Evolutionary conservation across 2,329 filamentous ascomycete species (phyloP), one percentile per base, ranked within the genome.

Genomic region (Aspergillus intermedius): DNA sequence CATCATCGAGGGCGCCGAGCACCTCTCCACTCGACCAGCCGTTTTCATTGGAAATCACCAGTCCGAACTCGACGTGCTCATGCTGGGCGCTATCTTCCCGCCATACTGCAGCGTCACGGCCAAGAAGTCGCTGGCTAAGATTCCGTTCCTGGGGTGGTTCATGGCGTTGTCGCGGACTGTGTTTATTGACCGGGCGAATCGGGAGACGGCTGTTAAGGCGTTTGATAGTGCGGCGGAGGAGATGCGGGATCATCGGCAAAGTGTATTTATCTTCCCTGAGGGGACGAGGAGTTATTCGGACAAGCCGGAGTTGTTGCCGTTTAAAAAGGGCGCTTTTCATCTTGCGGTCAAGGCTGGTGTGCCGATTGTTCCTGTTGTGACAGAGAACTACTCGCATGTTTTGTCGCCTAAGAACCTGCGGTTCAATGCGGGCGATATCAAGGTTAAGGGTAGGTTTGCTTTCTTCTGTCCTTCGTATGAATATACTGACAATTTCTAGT

Each of bases 301-400:
- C 60, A 84, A 91, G 47, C 87, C 93, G 1, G 81, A 79, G 50
- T 73, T 98, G 60, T 76, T 97, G 47, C 88, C 90, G n/a, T 98
- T 97, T 78, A 98, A 98, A 75, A 98, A 98, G 77, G 93, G 93
- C 51, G 93, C 91, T 42, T 98, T 98, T 72, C 91, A 98, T 69
- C 79, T 98, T 30, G 93, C 93, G 42, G 82, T 98, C 17, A 88
- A 97, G 76, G 91, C 91, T 2, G 87, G 89, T 56, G 93, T 96
- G 5, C 91, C 91, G 22, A 88, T 98, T 60, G 85, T 98, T 3
- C 93, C 93, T 0, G 79, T 94, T 32, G 85, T 90, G 42, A 80
- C 82, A 25, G 86, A 87, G 65, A 91, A 90, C 71, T 91, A 91
- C 68, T 84, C 84, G 59, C 80, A 89, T 64, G 64, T 91, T 30